Evolutionary conservation across 257 asterid species (phyloP).

Genomic region (Lavandula angustifolia): DNA sequence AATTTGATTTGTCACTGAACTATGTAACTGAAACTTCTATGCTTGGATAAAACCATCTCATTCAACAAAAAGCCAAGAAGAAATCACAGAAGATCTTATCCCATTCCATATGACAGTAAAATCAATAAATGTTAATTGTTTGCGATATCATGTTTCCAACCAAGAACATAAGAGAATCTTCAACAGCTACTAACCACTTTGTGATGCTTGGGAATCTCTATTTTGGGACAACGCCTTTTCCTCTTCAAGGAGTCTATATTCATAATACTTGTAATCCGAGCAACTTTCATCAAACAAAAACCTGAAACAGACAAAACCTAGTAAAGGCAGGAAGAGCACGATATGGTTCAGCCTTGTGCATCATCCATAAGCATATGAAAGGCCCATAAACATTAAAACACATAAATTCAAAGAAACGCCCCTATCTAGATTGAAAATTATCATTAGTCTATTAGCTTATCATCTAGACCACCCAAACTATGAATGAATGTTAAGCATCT

Average conservation of each 20-base stretch:
- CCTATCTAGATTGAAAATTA: neutral
- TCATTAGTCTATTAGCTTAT: neutral
- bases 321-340: neutral
- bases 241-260: conserved; percentile 69
- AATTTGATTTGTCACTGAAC: neutral
- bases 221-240: conserved; percentile 65
- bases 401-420: conserved; percentile 1
- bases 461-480: conserved; percentile 4
- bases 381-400: neutral
- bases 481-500: neutral
- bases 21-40: neutral
- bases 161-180: conserved; percentile 12
- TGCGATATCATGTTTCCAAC: conserved; percentile 13
- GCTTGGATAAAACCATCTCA: neutral
- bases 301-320: conserved; percentile 43
- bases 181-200: conserved; percentile 51
- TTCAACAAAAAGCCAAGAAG: neutral
- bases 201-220: conserved; percentile 49
- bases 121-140: conserved; percentile 6
- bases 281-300: conserved; percentile 78
- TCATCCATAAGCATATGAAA: conserved; percentile 9
- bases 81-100: neutral
- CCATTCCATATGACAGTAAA: neutral
- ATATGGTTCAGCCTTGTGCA: neutral
- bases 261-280: conserved; percentile 82